Evolutionary conservation across 2,329 filamentous ascomycete species (phyloP).

Genomic region (Sclerotinia sclerotiorum): DNA sequence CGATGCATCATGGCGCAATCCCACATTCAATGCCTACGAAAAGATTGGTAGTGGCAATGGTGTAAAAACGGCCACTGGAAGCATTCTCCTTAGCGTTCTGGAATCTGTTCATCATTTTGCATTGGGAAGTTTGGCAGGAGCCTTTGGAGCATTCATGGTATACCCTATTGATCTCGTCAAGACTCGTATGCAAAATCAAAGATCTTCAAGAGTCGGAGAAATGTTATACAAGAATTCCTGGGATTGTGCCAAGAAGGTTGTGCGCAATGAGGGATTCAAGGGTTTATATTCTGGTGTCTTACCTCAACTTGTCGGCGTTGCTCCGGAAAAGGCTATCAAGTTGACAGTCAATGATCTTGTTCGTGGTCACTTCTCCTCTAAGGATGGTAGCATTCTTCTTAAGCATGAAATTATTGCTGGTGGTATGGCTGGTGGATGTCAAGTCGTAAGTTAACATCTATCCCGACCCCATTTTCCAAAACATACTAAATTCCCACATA

Average conservation of each 20-base stretch:
- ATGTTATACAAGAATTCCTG: slow-evolving; percentile 94
- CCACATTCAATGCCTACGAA: slow-evolving; percentile 39
- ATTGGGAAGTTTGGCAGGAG: slow-evolving; percentile 85
- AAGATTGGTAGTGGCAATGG: slow-evolving; percentile 41
- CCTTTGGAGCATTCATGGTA: slow-evolving; percentile 98
- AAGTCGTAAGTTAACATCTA: slow-evolving; percentile 71
- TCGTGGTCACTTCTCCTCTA: slow-evolving; percentile 70
- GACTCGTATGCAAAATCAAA: slow-evolving; percentile 97
- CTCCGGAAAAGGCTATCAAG: slow-evolving; percentile 99
- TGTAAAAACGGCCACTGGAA: slow-evolving; percentile 54
- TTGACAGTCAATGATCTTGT: slow-evolving; percentile 96
- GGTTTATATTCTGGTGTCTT: slow-evolving; percentile 94
- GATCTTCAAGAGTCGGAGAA: slow-evolving; percentile 77
- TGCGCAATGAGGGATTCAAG: slow-evolving; percentile 85
- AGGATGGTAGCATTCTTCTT: slow-evolving; percentile 70
- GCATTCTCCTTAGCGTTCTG: slow-evolving; percentile 62
- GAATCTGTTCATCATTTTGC: slow-evolving; percentile 88
- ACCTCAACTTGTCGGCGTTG: slow-evolving; percentile 93
- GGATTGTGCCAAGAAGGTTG: slow-evolving; percentile 90
- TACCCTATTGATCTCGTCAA: slow-evolving; percentile 99
- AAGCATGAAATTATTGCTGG: slow-evolving; percentile 79
- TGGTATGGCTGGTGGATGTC: slow-evolving; percentile 86
- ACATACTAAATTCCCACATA: slow-evolving; percentile 41
- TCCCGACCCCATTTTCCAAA: background rate
- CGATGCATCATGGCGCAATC: slow-evolving; percentile 84